Base-by-base conservation (phyloP, 371 early-diverging fungal genomes). In the Dipsacomyces acuminosporus region DNA sequence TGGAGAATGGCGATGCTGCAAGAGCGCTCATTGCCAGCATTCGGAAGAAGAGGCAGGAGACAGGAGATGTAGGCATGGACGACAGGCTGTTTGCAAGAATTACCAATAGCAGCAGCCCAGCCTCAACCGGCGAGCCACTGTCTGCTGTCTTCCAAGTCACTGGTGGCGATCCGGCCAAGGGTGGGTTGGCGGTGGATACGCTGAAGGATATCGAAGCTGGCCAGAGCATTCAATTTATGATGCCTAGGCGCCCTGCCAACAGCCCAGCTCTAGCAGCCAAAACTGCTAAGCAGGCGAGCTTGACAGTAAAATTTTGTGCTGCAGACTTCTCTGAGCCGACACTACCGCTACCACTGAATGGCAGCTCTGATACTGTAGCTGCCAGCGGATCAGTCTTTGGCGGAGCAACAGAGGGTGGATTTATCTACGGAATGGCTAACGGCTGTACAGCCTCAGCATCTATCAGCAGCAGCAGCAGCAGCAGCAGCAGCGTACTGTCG, bases 131-230 rank as follows among this genome's bases (percentile, higher is more conserved):
- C n/a, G 15, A 24, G 33, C 43, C 8, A 3, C 14, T 35, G 30
- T 34, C 54, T 15, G 34, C 38, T 1, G 56, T 71, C 13, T 41
- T 62, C 22, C 58, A 50, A 20, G 59, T 71, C 17, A 71, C 72
- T 19, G 72, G 72, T 7, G 72, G 72, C 8, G 63, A 59, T 40
- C 72, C 72, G 0, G 58, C 71, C 48, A 60, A 71, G 41, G 72
- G 72, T 20, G 72, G 72, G 4, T 22, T 71, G 34, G 61, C 71
- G 1, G 43, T 71, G 3, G 72, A 61, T 15, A 71, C 72, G 19
- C 40, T 53, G n/a, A 52, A 53, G 14, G 72, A 71, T 17, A 50
- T 66, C 2, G 21, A 48, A 6, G 36, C 49, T 0, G 67, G 61
- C 22, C 50, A 48, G 13, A 41, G 14, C 14, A 46, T 66, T 9